phyloP scores from a whole-genome alignment of 1,284 basidiomycete species.

The Tremellales sp. region DNA sequence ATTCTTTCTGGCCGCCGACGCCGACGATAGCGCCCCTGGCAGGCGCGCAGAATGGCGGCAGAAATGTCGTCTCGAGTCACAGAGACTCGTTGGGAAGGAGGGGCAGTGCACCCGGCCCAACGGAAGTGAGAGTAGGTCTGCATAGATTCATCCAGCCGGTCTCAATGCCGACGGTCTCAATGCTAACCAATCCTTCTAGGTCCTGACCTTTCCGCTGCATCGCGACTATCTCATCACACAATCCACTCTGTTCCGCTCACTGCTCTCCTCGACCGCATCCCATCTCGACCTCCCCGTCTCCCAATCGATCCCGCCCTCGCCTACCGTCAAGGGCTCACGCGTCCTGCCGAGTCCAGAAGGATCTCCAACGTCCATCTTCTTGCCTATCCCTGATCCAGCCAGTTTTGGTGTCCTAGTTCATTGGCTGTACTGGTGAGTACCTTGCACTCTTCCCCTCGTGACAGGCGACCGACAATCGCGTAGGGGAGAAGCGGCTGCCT shows the following conservation, averaged over 20 bases:
- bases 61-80: slow-evolving; percentile 13
- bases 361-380: slow-evolving; percentile 19
- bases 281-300: slow-evolving; percentile 8
- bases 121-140: slow-evolving; percentile 3
- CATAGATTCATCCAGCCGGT: too few species aligned
- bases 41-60: background rate
- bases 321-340: slow-evolving; percentile 8
- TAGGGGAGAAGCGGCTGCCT: slow-evolving; percentile 30
- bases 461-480: background rate
- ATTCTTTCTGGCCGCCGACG: slow-evolving; percentile 19
- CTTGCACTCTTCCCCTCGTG: background rate
- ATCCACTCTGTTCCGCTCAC: slow-evolving; percentile 38
- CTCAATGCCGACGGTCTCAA: too few species aligned
- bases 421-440: slow-evolving; percentile 47
- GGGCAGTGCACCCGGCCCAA: slow-evolving; percentile 19
- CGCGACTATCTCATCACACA: slow-evolving; percentile 46
- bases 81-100: slow-evolving; percentile 13
- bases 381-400: slow-evolving; percentile 46
- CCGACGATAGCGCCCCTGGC: slow-evolving; percentile 1
- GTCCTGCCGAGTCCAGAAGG: slow-evolving; percentile 4
- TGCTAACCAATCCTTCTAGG: slow-evolving; percentile 12
- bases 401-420: slow-evolving; percentile 45
- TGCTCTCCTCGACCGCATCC: slow-evolving; percentile 27
- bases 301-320: background rate
- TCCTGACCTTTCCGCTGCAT: slow-evolving; percentile 41